These are phyloP conservation scores for Trichophyton mentagrophytes DNA, from an alignment of 2,329 filamentous ascomycete genomes.

Conservation along the genomic window DNA sequence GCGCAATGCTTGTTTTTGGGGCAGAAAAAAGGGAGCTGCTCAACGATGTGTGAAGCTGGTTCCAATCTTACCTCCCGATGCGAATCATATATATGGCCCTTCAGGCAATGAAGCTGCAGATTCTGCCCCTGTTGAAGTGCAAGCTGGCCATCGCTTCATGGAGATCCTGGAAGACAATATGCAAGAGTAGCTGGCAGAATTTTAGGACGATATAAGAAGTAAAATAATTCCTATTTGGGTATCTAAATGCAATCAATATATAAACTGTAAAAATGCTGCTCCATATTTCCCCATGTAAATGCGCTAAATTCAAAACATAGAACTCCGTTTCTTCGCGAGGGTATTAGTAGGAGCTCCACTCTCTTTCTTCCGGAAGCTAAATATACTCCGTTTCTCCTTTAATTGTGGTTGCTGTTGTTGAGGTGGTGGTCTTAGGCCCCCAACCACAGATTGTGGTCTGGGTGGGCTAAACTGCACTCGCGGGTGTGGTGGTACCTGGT, in stretches of 20 bases:
- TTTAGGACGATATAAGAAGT: background rate
- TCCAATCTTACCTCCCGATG: background rate
- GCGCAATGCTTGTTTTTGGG: constrained; percentile 34
- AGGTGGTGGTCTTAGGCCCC: background rate
- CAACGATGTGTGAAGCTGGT: constrained; percentile 25
- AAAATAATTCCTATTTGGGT: background rate
- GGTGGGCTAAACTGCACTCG: background rate
- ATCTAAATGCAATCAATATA: background rate
- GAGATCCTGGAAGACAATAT: background rate
- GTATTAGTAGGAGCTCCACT: constrained; percentile 18
- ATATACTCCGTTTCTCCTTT: constrained; percentile 34
- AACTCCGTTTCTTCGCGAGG: constrained; percentile 35
- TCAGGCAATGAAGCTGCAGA: background rate
- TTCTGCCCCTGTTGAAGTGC: constrained; percentile 6
- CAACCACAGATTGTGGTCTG: background rate
- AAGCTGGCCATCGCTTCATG: constrained; percentile 11
- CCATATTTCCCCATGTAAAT: background rate
- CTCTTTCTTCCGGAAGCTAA: constrained; percentile 28
- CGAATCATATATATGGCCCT: background rate
- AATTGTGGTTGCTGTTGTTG: constrained; percentile 15
- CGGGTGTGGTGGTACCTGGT: background rate
- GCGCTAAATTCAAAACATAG: constrained; percentile 25
- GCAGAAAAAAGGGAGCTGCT: constrained; percentile 27
- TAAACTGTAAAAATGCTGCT: background rate
- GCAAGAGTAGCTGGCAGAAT: background rate